phyloP scores from a whole-genome alignment of 805 yeast genomes.

The Starmerella tilneyi region DNA sequence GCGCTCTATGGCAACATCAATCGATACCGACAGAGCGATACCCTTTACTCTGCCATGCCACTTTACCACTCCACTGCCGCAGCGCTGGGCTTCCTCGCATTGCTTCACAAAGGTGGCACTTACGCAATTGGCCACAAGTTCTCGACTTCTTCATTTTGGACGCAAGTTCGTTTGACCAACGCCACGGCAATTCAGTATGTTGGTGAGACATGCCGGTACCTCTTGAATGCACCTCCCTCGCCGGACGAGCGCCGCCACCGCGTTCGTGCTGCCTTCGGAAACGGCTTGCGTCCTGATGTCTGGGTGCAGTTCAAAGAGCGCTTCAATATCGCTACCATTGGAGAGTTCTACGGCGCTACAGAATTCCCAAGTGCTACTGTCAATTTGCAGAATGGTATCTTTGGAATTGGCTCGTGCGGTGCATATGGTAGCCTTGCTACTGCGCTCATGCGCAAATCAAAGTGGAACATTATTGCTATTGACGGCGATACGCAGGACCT shows the following conservation, averaged over 20 bases:
- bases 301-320: conserved; percentile 73
- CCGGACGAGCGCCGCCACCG: conserved; percentile 51
- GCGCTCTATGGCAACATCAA: conserved; percentile 59
- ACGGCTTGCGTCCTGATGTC: conserved; percentile 80
- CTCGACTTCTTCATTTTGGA: conserved; percentile 79
- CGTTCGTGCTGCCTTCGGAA: conserved; percentile 71
- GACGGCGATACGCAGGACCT: conserved; percentile 68
- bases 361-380: conserved; percentile 87
- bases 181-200: conserved; percentile 87
- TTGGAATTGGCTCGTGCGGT: conserved; percentile 82
- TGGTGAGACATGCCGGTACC: conserved; percentile 87
- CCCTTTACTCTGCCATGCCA: conserved; percentile 86
- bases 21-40: conserved; percentile 44
- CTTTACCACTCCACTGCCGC: conserved; percentile 92
- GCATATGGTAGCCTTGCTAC: conserved; percentile 46
- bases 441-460: conserved; percentile 44
- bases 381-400: conserved; percentile 62
- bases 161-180: conserved; percentile 58
- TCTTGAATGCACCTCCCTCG: conserved; percentile 53
- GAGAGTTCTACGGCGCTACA: conserved; percentile 89
- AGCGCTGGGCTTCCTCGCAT: conserved; percentile 68
- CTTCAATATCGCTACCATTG: conserved; percentile 63
- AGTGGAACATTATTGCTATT: conserved; percentile 49
- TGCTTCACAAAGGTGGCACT: conserved; percentile 57
- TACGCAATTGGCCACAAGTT: conserved; percentile 71